Percentiles rank a stretch among this genome's conserved stretches.
Conservation (phyloP, 257 asterid genomes). For the Salvia rosmarinus region DNA sequence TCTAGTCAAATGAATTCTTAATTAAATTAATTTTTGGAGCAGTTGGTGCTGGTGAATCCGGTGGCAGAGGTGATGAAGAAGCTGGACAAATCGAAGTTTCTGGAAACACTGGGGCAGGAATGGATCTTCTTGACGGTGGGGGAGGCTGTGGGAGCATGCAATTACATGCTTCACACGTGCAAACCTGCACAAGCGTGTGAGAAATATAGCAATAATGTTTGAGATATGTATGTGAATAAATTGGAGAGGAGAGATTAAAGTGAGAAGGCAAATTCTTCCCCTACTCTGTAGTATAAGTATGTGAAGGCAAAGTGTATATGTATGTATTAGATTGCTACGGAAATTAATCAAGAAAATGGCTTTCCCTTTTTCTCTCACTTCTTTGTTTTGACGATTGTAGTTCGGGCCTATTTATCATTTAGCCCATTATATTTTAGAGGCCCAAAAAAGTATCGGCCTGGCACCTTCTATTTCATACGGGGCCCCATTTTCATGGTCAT, state of each 20-base stretch:
- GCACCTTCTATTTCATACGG: no score
- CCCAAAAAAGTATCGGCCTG: no score
- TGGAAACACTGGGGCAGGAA: slow-evolving; percentile 75
- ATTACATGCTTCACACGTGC: slow-evolving; percentile 70
- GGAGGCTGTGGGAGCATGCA: slow-evolving; percentile 90
- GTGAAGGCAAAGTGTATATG: no score
- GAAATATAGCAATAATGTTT: slow-evolving; percentile 60
- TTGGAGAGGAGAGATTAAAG: no score
- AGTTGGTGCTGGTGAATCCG: slow-evolving; percentile 86
- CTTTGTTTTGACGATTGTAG: no score
- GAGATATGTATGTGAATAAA: not conserved
- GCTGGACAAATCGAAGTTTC: slow-evolving; percentile 67
- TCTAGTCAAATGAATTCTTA: no score
- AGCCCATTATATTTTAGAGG: not conserved
- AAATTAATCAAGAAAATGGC: not conserved
- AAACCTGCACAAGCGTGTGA: slow-evolving; percentile 41
- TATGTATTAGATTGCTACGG: not conserved
- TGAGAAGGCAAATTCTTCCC: no score
- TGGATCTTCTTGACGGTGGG: slow-evolving; percentile 89
- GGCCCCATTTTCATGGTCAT: no score
- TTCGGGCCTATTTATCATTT: not conserved
- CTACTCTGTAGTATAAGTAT: no score
- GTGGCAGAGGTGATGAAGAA: slow-evolving; percentile 92
- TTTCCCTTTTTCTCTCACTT: not conserved
- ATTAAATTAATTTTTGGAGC: slow-evolving; percentile 3